Evolutionary conservation across 495 filamentous ascomycete species (phyloP), one percentile per base, ranked within the genome.

Genomic region (Lineolata rhizophorae): DNA sequence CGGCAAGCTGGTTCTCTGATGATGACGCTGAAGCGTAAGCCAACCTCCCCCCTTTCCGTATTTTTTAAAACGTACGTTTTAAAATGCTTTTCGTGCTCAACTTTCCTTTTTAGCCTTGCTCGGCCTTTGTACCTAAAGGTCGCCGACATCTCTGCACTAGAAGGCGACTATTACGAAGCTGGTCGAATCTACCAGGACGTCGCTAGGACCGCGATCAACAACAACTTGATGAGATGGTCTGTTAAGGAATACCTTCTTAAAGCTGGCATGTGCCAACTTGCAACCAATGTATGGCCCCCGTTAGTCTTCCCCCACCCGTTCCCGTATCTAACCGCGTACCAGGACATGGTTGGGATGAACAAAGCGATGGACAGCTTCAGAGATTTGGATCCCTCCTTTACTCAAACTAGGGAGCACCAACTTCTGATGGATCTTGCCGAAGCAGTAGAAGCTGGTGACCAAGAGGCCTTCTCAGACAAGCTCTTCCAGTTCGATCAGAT

Each of bases 161-260:
- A 79, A 34, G 62, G 53, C 28, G 75, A 90, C 45, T 94, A 43
- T 27, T 46, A 43, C 37, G 43, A 43, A 20, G 36, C 40, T 13
- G 43, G 43, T 43, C 65, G 76, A 37, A 56, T 70, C 45, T 94
- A 72, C 52, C 84, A 93, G 49, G 67, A 70, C 42, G 76, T 92
- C 25, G 76, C 76, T 19, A 64, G 64, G 18, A 55, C 62, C 25
- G 70, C 70, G 4, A 65, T 83, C 31, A 64, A 65, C 45, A 84
- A 82, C 52, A 72, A 77, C 44, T 48, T 82, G 37, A 82, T 87
- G 81, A 80, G 70, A 44, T 93, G 74, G 66, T 81, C 70, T 11
- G 73, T 93, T 34, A 92, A 92, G 52, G 78, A 90, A 31, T 92
- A 93, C 55, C 76, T 90, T 50, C 57, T 93, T 37, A 91, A 92